Evolutionary conservation across 2,329 filamentous ascomycete species (phyloP).

Genomic region (Nigrograna mackinnonii): DNA sequence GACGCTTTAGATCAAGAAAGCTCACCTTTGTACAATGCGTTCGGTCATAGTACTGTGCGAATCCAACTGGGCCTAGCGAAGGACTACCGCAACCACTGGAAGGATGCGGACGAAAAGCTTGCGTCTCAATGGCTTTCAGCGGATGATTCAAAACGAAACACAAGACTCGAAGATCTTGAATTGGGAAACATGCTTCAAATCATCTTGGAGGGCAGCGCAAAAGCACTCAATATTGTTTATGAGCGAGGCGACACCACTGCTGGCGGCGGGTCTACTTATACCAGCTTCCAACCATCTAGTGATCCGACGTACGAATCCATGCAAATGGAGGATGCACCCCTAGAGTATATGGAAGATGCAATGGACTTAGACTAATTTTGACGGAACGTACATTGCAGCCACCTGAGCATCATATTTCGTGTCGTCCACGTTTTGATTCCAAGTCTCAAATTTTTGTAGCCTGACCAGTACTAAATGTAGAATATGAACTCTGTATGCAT

Average conservation of each 20-base stretch:
- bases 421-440: too few species aligned
- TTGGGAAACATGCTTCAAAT: slow-evolving; percentile 61
- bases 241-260: slow-evolving; percentile 5
- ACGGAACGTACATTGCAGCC: too few species aligned
- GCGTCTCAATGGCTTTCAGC: slow-evolving; percentile 12
- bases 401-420: too few species aligned
- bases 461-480: too few species aligned
- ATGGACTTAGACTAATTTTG: slow-evolving; percentile 42
- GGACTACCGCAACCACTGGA: slow-evolving; percentile 73
- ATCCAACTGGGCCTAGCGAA: slow-evolving; percentile 68
- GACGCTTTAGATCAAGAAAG: slow-evolving; percentile 59
- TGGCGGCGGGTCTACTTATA: slow-evolving; percentile 15
- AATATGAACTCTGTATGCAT: too few species aligned
- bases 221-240: slow-evolving; percentile 53
- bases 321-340: slow-evolving; percentile 24
- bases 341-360: slow-evolving; percentile 38
- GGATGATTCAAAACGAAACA: slow-evolving; percentile 25
- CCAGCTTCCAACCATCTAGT: slow-evolving; percentile 22
- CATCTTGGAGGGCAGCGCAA: slow-evolving; percentile 63
- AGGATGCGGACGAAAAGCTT: slow-evolving; percentile 60
- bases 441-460: too few species aligned
- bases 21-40: slow-evolving; percentile 59
- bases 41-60: slow-evolving; percentile 61
- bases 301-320: slow-evolving; percentile 8
- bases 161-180: slow-evolving; percentile 62